A percentile compares a stretch with the other conserved stretches of the same genome.
Evolutionary conservation across 192 early-diverging fungal genomes (phyloP).

Genomic region (Gorgonomyces haynaldii): DNA sequence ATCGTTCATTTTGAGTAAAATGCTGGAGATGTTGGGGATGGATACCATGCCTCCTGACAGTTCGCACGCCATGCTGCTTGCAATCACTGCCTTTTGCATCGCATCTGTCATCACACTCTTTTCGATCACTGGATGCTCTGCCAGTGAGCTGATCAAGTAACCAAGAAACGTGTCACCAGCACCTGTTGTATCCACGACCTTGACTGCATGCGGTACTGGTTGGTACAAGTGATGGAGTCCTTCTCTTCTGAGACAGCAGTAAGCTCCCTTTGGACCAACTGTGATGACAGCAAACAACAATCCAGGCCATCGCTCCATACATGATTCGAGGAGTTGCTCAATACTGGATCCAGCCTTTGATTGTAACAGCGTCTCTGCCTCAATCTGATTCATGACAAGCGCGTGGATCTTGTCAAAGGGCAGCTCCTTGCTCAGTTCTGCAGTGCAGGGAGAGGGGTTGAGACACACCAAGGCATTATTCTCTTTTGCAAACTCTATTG

Average conservation of each 20-base stretch:
- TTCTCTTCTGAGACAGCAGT: conserved; percentile 28
- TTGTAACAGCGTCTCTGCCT: conserved; percentile 42
- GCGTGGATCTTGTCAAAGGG: conserved; percentile 49
- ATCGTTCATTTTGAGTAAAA: too few relatives aligned
- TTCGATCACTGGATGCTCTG: too few relatives aligned
- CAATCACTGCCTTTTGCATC: too few relatives aligned
- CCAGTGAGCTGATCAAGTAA: conserved; percentile 44
- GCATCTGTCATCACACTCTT: too few relatives aligned
- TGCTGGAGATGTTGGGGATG: too few relatives aligned
- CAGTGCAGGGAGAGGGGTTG: conserved; percentile 75
- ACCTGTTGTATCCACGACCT: conserved; percentile 52
- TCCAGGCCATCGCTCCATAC: conserved; percentile 14
- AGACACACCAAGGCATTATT: conserved; percentile 10
- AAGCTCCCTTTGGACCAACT: conserved; percentile 53
- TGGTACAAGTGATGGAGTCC: conserved; percentile 9
- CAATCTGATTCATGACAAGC: conserved; percentile 71
- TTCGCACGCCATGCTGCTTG: too few relatives aligned
- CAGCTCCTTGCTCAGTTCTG: conserved; percentile 29
- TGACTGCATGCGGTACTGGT: conserved; percentile 31
- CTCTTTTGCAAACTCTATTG: conserved; percentile 9
- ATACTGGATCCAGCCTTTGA: conserved; percentile 8
- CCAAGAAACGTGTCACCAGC: conserved; percentile 49
- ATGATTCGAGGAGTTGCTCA: neutral
- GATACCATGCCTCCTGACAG: too few relatives aligned
- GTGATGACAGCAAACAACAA: conserved; percentile 57